phyloP scores from a whole-genome alignment of 2,329 filamentous ascomycete genomes.

The Colletotrichum destructivum region DNA sequence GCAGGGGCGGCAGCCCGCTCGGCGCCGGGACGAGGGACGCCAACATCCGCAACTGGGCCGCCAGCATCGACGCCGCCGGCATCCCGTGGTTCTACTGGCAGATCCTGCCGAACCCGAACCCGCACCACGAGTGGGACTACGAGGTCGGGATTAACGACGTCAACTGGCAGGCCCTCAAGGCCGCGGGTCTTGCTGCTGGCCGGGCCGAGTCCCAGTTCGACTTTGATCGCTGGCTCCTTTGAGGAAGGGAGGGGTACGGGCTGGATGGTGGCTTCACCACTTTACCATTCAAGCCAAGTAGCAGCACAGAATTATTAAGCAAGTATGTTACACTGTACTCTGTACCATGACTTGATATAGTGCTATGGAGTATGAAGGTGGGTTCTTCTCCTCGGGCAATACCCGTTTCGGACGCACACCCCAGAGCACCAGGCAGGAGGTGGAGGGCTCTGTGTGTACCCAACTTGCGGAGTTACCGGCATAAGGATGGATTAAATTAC shows the following conservation, averaged over 20 bases:
- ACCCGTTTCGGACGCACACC: no score
- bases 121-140: slow-evolving; percentile 51
- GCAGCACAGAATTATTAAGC: no score
- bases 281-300: no score
- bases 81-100: slow-evolving; percentile 55
- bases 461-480: no score
- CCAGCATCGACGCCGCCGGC: slow-evolving; percentile 47
- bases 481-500: no score
- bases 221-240: slow-evolving; percentile 26
- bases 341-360: no score
- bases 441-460: no score
- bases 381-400: no score
- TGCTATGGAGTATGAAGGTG: no score
- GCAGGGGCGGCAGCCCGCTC: slow-evolving; percentile 42
- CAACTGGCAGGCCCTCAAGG: slow-evolving; percentile 32
- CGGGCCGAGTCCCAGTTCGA: slow-evolving; percentile 36
- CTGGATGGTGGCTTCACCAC: no score
- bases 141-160: slow-evolving; percentile 48
- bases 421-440: no score
- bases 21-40: slow-evolving; percentile 42
- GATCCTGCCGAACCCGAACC: slow-evolving; percentile 51
- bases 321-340: no score
- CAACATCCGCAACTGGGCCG: slow-evolving; percentile 49
- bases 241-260: not conserved
- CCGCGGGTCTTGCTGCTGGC: slow-evolving; percentile 29